Conservation (phyloP, 805 yeast species). For the Cephaloascus albidus region DNA sequence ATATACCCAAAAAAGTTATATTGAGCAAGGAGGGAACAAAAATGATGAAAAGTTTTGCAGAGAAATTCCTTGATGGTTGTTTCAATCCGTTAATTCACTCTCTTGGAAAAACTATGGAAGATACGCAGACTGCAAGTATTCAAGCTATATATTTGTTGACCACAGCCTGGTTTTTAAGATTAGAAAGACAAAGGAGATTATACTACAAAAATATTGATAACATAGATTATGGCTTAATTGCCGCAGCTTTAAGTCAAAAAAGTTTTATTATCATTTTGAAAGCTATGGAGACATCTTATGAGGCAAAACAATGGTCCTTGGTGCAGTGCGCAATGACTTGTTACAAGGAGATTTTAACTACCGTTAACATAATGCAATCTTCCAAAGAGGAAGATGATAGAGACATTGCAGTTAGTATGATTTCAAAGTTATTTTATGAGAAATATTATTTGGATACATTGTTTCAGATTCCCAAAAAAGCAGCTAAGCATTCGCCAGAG, state of each 20-base stretch:
- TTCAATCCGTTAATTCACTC: conserved; percentile 57
- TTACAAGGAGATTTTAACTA: conserved; percentile 51
- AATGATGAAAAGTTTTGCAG: conserved; percentile 33
- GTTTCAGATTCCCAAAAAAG: conserved; percentile 50
- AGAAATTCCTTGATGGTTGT: conserved; percentile 61
- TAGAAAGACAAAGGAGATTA: conserved; percentile 33
- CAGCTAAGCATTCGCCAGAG: conserved; percentile 52
- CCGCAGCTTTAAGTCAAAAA: conserved; percentile 51
- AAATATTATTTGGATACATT: conserved; percentile 49
- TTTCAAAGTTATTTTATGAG: conserved; percentile 63
- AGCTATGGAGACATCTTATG: conserved; percentile 32
- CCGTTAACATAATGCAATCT: conserved; percentile 32
- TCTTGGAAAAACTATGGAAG: conserved; percentile 25
- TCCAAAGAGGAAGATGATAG: conserved; percentile 33
- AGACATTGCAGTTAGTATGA: conserved; percentile 47
- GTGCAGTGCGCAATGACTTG: conserved; percentile 64
- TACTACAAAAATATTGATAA: conserved; percentile 5
- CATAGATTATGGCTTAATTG: conserved; percentile 33
- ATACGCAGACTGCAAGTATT: conserved; percentile 9
- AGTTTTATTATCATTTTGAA: conserved; percentile 44
- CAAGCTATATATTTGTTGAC: conserved; percentile 43
- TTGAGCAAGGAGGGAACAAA: conserved; percentile 19
- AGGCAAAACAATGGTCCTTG: conserved; percentile 42
- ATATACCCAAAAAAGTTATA: conserved; percentile 11
- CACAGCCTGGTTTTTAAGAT: conserved; percentile 68